A percentile compares a stretch with the other conserved stretches of the same genome.
Evolutionary conservation across 2,329 filamentous ascomycete genomes (phyloP).

Genomic region (Penicillium hordei): DNA sequence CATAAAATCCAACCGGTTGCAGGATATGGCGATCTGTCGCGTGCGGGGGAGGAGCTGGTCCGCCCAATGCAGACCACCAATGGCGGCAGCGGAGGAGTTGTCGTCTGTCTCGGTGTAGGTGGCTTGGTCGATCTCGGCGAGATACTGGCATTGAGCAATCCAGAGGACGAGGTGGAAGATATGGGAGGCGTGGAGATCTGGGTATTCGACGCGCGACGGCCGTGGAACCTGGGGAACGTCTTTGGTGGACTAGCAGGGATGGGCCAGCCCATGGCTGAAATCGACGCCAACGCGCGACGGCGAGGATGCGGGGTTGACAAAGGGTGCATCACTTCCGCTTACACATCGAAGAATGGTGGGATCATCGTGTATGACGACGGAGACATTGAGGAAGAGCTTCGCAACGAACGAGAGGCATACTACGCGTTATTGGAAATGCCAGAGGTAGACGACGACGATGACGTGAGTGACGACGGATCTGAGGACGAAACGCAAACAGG

Average conservation of each 20-base stretch:
- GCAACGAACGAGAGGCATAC: conserved; percentile 75
- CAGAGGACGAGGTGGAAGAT: conserved; percentile 59
- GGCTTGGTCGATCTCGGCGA: conserved; percentile 85
- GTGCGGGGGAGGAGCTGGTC: conserved; percentile 75
- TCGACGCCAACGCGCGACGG: conserved; percentile 43
- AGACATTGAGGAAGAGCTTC: conserved; percentile 83
- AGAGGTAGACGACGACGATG: conserved; percentile 72
- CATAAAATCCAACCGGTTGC: conserved; percentile 96
- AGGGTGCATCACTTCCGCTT: conserved; percentile 69
- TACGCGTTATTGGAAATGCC: conserved; percentile 87
- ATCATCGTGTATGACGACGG: conserved; percentile 95
- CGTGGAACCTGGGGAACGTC: conserved; percentile 92
- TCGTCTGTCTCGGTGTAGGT: conserved; percentile 89
- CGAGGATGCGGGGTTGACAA: conserved; percentile 67
- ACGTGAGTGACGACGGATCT: conserved; percentile 59
- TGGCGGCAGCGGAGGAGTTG: conserved; percentile 82
- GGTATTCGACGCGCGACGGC: conserved; percentile 86
- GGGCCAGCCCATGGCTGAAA: conserved; percentile 52
- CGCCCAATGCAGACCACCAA: conserved; percentile 80
- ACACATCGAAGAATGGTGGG: conserved; percentile 77
- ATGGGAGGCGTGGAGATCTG: conserved; percentile 90
- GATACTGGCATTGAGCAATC: conserved; percentile 73
- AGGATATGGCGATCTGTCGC: conserved; percentile 85
- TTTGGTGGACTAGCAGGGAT: conserved; percentile 70
- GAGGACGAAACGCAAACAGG: conserved; percentile 53